Percentiles rank a stretch among this genome's conserved stretches.
Evolutionary conservation across 2,329 filamentous ascomycete genomes (phyloP).

Genomic region (Stagonosporopsis rhizophila): DNA sequence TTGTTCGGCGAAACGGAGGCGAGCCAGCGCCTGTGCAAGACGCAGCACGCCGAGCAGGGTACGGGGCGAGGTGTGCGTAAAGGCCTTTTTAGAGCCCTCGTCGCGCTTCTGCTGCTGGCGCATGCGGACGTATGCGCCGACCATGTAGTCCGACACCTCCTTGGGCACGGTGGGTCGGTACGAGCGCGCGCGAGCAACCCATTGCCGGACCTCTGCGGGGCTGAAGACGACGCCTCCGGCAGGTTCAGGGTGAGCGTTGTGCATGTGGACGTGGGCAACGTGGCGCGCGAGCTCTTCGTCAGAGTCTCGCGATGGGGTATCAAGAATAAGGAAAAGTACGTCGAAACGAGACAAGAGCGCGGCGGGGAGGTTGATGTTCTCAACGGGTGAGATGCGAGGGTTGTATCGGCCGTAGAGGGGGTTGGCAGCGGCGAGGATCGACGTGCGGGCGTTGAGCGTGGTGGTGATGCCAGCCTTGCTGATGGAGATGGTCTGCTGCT

Average conservation of each 20-base stretch:
- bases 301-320: conserved; percentile 86
- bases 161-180: conserved; percentile 87
- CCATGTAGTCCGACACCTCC: conserved; percentile 91
- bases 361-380: conserved; percentile 99
- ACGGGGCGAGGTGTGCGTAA: conserved; percentile 91
- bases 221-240: conserved; percentile 78
- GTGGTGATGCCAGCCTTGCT: conserved; percentile 96
- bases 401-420: conserved; percentile 98
- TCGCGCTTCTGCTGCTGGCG: conserved; percentile 90
- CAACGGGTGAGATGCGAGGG: conserved; percentile 92
- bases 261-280: conserved; percentile 96
- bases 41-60: conserved; percentile 92
- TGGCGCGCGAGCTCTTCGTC: conserved; percentile 95
- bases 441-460: conserved; percentile 93
- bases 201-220: conserved; percentile 92
- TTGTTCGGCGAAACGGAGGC: conserved; percentile 83
- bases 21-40: conserved; percentile 90
- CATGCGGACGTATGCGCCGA: conserved; percentile 94
- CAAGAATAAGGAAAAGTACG: conserved; percentile 93
- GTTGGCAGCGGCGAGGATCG: conserved; percentile 94
- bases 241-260: conserved; percentile 85
- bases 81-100: conserved; percentile 89
- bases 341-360: conserved; percentile 97
- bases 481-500: conserved; percentile 85
- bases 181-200: conserved; percentile 89